Conservation (phyloP, 108 stramenopile genomes). For the Conticribra weissflogii region DNA sequence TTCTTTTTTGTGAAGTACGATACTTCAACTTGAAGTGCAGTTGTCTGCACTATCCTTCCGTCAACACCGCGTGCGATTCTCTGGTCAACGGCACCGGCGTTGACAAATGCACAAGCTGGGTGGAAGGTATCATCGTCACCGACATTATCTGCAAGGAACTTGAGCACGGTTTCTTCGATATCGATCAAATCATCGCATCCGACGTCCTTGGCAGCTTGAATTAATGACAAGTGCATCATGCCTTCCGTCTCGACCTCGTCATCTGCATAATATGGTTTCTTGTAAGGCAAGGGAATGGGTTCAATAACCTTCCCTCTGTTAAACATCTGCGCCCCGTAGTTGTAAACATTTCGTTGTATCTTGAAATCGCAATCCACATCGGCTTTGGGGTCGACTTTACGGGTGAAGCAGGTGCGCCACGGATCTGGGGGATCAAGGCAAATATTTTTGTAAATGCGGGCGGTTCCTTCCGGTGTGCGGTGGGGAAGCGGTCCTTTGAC, state of each 20-base stretch:
- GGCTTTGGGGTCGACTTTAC: background rate
- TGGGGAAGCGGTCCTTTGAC: no score
- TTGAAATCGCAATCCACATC: background rate
- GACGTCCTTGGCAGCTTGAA: background rate
- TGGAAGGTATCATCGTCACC: conserved; percentile 16
- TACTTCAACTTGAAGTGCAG: conserved; percentile 7
- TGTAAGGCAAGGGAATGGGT: conserved; percentile 6
- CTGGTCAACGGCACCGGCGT: background rate
- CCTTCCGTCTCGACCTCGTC: conserved; percentile 13
- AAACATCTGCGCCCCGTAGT: conserved; percentile 11
- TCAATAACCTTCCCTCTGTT: background rate
- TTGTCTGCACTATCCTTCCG: conserved; percentile 8
- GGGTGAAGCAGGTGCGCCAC: conserved; percentile 13
- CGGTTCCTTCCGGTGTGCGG: no score
- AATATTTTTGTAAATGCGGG: conserved; percentile 5
- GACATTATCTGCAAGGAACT: conserved; percentile 11
- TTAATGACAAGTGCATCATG: conserved; percentile 12
- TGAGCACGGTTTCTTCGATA: conserved; percentile 19
- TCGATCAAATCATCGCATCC: conserved; percentile 10
- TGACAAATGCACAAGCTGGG: conserved; percentile 15
- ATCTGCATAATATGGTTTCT: background rate
- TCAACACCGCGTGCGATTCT: conserved; percentile 7
- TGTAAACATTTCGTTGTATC: conserved; percentile 16
- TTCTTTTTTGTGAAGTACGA: conserved; percentile 4
- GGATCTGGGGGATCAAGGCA: conserved; percentile 23